Percentiles rank a stretch among this genome's conserved stretches.
phyloP scores from a whole-genome alignment of 805 yeast species.

The Cyberlindnera mycetangii region DNA sequence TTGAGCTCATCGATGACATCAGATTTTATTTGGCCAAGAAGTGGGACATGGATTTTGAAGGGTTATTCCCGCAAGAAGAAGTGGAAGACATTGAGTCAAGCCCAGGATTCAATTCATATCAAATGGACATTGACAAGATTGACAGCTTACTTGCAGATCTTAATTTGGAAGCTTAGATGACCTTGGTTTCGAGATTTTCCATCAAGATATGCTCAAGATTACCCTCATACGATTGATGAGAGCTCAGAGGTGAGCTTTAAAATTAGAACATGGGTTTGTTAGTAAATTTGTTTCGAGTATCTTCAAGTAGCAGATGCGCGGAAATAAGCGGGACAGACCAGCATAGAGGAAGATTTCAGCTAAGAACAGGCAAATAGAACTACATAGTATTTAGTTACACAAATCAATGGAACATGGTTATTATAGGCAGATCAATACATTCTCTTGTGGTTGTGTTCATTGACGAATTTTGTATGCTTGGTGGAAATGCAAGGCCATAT shows the following conservation, averaged over 20 bases:
- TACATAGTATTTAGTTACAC: background rate
- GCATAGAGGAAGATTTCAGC: too few species aligned
- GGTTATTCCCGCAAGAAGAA: constrained; percentile 30
- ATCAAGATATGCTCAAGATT: too few species aligned
- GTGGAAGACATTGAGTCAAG: constrained; percentile 21
- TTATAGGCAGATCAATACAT: background rate
- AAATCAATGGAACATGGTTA: background rate
- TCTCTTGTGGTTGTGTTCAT: background rate
- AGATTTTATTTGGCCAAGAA: constrained; percentile 50
- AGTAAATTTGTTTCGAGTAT: too few species aligned
- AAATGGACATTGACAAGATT: constrained; percentile 36
- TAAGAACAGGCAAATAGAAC: background rate
- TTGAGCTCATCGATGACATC: constrained; percentile 76
- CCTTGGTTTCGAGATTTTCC: background rate
- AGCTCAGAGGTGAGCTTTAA: too few species aligned
- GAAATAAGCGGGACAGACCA: background rate
- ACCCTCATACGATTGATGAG: too few species aligned
- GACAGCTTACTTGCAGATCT: constrained; percentile 39
- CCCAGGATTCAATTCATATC: constrained; percentile 24
- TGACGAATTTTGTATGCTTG: background rate
- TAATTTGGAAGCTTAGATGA: constrained; percentile 39
- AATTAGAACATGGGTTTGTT: too few species aligned
- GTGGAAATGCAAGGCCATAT: background rate
- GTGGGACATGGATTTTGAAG: constrained; percentile 29
- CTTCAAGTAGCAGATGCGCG: too few species aligned